Conservation (phyloP, 192 early-diverging fungal genomes). For the Helicostylum pulchrum region DNA sequence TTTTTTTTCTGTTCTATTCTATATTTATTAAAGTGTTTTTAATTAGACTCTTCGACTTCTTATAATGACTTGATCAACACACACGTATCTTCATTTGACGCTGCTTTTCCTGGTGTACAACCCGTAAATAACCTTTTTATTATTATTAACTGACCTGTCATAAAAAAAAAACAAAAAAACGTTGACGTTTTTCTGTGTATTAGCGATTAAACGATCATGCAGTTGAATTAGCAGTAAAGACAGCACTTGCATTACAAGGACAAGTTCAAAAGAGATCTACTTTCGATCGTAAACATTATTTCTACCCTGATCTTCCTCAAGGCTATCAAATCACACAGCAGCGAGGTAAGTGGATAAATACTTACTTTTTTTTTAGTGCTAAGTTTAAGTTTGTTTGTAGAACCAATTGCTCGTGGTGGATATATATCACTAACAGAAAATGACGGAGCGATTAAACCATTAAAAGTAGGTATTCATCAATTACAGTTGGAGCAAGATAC, state of each 20-base stretch:
- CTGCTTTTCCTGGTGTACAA: slow-evolving; percentile 82
- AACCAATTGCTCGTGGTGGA: slow-evolving; percentile 78
- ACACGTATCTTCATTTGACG: slow-evolving; percentile 71
- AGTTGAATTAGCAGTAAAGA: slow-evolving; percentile 67
- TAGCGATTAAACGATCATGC: slow-evolving; percentile 71
- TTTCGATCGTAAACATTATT: slow-evolving; percentile 96
- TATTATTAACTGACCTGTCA: background rate
- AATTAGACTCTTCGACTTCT: slow-evolving; percentile 38
- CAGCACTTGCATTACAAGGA: slow-evolving; percentile 67
- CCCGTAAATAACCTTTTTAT: slow-evolving; percentile 52
- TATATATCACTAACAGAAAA: slow-evolving; percentile 48
- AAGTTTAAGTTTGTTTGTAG: slow-evolving; percentile 22
- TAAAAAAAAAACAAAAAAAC: background rate
- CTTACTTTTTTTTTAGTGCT: background rate
- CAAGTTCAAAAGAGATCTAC: slow-evolving; percentile 61
- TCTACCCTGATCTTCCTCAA: slow-evolving; percentile 88
- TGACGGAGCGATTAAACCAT: slow-evolving; percentile 57
- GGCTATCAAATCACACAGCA: slow-evolving; percentile 97
- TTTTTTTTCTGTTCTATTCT: background rate
- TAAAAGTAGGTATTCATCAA: slow-evolving; percentile 70
- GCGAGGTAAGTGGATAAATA: slow-evolving; percentile 33
- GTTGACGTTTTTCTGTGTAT: background rate
- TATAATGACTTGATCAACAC: slow-evolving; percentile 70
- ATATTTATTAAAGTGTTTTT: background rate
- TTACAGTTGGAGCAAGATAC: slow-evolving; percentile 94